These are phyloP conservation scores for Suhomyces faveliae DNA, from an alignment of 805 yeast genomes.

Conservation along the genomic window DNA sequence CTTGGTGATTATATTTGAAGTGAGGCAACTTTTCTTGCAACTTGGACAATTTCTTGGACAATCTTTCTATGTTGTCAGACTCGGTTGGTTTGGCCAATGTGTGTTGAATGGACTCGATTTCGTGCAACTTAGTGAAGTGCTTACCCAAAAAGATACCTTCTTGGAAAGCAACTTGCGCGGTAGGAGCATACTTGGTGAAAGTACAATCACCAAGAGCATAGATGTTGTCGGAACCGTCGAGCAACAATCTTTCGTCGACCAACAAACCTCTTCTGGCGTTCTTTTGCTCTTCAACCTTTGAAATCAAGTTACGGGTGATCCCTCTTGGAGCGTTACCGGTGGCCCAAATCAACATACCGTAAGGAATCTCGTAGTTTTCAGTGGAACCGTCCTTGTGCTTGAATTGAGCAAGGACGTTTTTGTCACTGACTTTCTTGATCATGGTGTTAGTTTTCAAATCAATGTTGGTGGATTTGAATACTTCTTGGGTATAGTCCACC, in stretches of 20 bases:
- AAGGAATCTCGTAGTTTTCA: slow-evolving; percentile 65
- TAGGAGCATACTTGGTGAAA: slow-evolving; percentile 86
- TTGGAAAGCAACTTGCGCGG: slow-evolving; percentile 97
- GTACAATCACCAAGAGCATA: slow-evolving; percentile 96
- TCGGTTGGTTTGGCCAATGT: slow-evolving; percentile 37
- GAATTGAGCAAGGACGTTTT: slow-evolving; percentile 65
- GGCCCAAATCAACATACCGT: slow-evolving; percentile 95
- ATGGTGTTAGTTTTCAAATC: slow-evolving; percentile 78
- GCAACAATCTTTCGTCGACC: slow-evolving; percentile 76
- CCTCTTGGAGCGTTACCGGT: slow-evolving; percentile 93
- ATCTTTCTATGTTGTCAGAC: slow-evolving; percentile 43
- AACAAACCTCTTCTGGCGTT: slow-evolving; percentile 88
- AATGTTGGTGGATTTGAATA: slow-evolving; percentile 65
- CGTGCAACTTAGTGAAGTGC: slow-evolving; percentile 63
- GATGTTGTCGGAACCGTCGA: slow-evolving; percentile 79
- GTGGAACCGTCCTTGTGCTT: slow-evolving; percentile 66
- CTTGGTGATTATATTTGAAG: slow-evolving; percentile 84
- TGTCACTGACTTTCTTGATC: slow-evolving; percentile 80
- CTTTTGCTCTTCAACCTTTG: slow-evolving; percentile 70
- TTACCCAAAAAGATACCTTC: slow-evolving; percentile 81
- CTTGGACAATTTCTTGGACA: slow-evolving; percentile 46
- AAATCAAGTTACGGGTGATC: slow-evolving; percentile 63
- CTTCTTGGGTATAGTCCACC: slow-evolving; percentile 75
- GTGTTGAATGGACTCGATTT: slow-evolving; percentile 56
- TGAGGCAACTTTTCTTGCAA: slow-evolving; percentile 48